Evolutionary conservation across 164 flowering plant genomes (phyloP), one percentile per base, ranked within the genome.

Genomic region (Macadamia tetraphylla): DNA sequence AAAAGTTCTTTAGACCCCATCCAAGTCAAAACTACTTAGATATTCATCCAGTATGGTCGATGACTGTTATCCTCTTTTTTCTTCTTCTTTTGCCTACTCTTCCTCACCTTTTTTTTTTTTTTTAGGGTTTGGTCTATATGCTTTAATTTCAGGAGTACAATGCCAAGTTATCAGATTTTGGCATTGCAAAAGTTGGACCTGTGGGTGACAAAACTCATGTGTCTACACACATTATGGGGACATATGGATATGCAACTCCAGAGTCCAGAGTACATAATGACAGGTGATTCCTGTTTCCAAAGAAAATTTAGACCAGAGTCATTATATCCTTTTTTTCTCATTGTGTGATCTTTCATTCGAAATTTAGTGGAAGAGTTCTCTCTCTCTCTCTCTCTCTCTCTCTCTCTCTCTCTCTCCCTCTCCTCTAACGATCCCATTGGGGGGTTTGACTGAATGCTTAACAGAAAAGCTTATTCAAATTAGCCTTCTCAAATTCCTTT

Each of bases 101-200:
- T 46, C 9, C 51, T 46, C 1, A 46, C 51, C 3, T 23, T 23
- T 23, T 46, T 46, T 46, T 46, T 8, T 35, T 46, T 46, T 46
- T 23, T 23, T 23, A 23, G 23, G 51, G 13, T 46, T 1, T 3
- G 51, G 8, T 42, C 6, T 51, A 30, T 69, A 18, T n/a, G 12
- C 56, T 29, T 11, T 51, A 29, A 63, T 29, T 18, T 35, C 83
- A 91, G 95, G 93, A 91, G 51, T 91, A 88, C 67, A 88, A 86
- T 74, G 88, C 91, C 42, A 91, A 91, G 73, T 88, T 91, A 64
- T 88, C 97, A 7, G 97, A 91, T 64, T 89, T 91, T 67, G 95
- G 97, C 29, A 91, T 91, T 15, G 95, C 97, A 8, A 91, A 91
- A 74, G 92, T 88, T 71, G 97, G 97, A 61, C 97, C 97, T 0